Evolutionary conservation across 139 green algal genomes (phyloP).

Genomic region (Edaphochlamys debaryana): DNA sequence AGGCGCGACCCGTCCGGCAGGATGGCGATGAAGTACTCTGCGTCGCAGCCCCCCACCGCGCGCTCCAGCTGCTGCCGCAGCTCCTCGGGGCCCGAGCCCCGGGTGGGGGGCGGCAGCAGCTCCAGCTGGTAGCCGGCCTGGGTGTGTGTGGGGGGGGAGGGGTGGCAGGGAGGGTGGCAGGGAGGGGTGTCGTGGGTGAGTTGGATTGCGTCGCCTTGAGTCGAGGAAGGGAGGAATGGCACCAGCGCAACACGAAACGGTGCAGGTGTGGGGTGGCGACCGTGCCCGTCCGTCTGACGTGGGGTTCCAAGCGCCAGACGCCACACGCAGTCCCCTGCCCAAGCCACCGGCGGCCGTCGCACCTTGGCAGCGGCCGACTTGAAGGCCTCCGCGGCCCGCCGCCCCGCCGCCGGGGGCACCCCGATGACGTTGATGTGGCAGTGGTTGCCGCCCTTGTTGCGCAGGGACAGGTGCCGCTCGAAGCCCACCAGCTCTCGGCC

Average conservation of each 20-base stretch:
- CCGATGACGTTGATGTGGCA: conserved; percentile 86
- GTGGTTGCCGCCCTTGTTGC: conserved; percentile 88
- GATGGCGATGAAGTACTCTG: conserved; percentile 83
- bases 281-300: too few species aligned
- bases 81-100: conserved; percentile 4
- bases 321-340: too few species aligned
- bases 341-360: too few species aligned
- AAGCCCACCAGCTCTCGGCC: conserved; percentile 84
- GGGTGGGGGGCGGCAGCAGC: conserved; percentile 8
- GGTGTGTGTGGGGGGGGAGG: too few species aligned
- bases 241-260: too few species aligned
- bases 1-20: conserved; percentile 86
- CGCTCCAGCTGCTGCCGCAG: not conserved
- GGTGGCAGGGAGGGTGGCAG: too few species aligned
- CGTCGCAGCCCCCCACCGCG: conserved; percentile 61
- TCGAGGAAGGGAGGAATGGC: too few species aligned
- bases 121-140: conserved; percentile 48
- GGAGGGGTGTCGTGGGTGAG: too few species aligned
- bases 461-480: conserved; percentile 87
- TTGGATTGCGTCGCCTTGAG: too few species aligned
- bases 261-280: too few species aligned
- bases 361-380: conserved; percentile 23
- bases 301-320: too few species aligned
- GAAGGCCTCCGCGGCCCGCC: conserved; percentile 42
- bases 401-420: conserved; percentile 53